Evolutionary conservation across 768 basidiomycete species (phyloP), one percentile per base, ranked within the genome.

Genomic region (Lentinula detonsa): DNA sequence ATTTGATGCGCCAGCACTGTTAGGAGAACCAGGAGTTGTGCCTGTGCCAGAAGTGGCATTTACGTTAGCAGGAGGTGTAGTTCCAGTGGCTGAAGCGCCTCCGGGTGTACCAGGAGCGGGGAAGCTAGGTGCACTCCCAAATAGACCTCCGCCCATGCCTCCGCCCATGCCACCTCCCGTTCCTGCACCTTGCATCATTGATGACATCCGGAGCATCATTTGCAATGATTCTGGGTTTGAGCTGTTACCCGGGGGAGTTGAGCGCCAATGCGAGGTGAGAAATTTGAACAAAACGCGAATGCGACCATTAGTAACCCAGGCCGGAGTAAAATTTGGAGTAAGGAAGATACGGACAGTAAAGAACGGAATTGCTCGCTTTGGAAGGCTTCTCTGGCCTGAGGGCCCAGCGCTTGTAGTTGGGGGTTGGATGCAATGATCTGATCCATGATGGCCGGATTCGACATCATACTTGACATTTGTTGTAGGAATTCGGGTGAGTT

Each of bases 361-460:
- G 87, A 78, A 49, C 91, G 77, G 70, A 93, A 92, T 46, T 81
- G 77, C 34, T 86, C 85, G 68, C 85, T 89, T 69, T 89, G 87
- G 73, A 93, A 90, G 50, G 91, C 78, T 62, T 88, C 78, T 21
- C 94, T 81, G 16, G 93, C 83, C 68, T 92, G 90, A 0, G 93
- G 93, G 1, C 80, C 90, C 85, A 95, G 88, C 0, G 76, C 71
- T 33, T 83, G 75, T 66, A 90, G 76, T 66, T 93, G 85, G 0
- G 96, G 95, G 72, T 93, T 91, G 57, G 83, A 82, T 0, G 86
- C 82, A 64, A 96, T 87, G 66, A 95, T 77, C 72, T 95, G 87
- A 60, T 98, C 95, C 56, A 98, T 74, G 52, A 98, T 77, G n/a
- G 84, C 86, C 0, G 96, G 95, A 67, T 95, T 90, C 6, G 86